These are phyloP conservation scores for Ophiocordyceps polyrhachis-furcata DNA, from an alignment of 2,329 filamentous ascomycete species.

Conservation along the genomic window DNA sequence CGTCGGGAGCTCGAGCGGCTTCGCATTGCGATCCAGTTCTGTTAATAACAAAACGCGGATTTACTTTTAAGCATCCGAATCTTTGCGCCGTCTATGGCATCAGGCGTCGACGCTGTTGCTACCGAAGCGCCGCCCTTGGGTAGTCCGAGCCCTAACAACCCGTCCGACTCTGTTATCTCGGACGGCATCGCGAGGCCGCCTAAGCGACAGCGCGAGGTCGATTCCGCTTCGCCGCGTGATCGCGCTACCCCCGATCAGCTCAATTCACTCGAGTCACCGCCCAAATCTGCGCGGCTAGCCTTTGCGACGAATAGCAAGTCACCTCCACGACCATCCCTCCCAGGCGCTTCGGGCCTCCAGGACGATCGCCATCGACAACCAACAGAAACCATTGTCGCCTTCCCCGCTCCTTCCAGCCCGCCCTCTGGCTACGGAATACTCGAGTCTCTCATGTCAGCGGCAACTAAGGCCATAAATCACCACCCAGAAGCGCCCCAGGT, in stretches of 20 bases:
- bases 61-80: constrained; percentile 1
- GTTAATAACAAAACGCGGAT: constrained; percentile 2
- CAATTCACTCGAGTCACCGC: constrained; percentile 26
- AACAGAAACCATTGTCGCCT: constrained; percentile 14
- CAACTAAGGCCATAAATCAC: constrained; percentile 33
- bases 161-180: constrained; percentile 14
- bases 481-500: constrained; percentile 31
- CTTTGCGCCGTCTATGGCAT: constrained; percentile 24
- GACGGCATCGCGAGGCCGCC: constrained; percentile 21
- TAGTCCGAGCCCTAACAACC: constrained; percentile 15
- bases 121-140: constrained; percentile 27
- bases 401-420: constrained; percentile 27
- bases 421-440: constrained; percentile 35
- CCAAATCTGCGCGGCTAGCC: constrained; percentile 33
- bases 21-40: constrained; percentile 2
- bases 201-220: constrained; percentile 29
- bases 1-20: constrained; percentile 9
- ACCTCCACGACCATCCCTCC: constrained; percentile 27
- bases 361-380: constrained; percentile 32
- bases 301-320: constrained; percentile 19
- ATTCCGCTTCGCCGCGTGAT: constrained; percentile 20
- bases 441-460: constrained; percentile 33
- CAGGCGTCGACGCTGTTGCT: constrained; percentile 32
- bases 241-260: constrained; percentile 9
- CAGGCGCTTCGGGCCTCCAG: constrained; percentile 33